Conservation (phyloP, 1,284 basidiomycete species). For the Puccinia sorghi region DNA sequence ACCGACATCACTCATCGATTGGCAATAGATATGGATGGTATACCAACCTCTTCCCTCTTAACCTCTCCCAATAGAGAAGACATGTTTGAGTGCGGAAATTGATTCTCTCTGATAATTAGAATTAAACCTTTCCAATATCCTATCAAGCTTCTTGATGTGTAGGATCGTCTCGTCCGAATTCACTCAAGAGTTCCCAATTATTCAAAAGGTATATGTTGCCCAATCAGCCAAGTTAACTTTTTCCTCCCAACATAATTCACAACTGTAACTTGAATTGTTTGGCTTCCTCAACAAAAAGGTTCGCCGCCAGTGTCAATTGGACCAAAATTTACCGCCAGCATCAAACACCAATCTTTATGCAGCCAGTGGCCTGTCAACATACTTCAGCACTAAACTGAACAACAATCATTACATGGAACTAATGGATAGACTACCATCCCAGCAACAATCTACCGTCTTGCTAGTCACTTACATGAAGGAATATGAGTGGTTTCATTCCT, state of each 20-base stretch:
- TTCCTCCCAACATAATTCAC: background rate
- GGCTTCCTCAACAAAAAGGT: conserved; percentile 11
- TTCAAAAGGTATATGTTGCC: conserved; percentile 19
- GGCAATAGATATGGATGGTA: conserved; percentile 46
- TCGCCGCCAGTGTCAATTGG: conserved; percentile 39
- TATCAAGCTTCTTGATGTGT: conserved; percentile 20
- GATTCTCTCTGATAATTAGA: background rate
- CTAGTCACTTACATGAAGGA: conserved; percentile 27
- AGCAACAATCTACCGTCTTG: conserved; percentile 29
- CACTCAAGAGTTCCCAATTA: conserved; percentile 30
- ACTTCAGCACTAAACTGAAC: conserved; percentile 22
- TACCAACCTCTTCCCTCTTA: background rate
- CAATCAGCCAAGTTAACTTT: background rate
- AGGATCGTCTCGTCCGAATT: conserved; percentile 23
- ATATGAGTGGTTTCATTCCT: conserved; percentile 45
- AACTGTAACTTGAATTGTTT: background rate
- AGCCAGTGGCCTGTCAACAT: conserved; percentile 29
- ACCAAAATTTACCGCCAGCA: conserved; percentile 2
- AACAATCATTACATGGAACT: conserved; percentile 26
- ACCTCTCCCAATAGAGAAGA: background rate
- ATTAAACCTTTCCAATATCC: conserved; percentile 17
- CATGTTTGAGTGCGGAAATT: background rate
- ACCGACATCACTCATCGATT: conserved; percentile 4
- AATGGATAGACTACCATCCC: conserved; percentile 23
- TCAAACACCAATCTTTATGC: background rate